Base-by-base conservation (phyloP, 805 yeast genomes). In the Sporopachydermia quercuum region DNA sequence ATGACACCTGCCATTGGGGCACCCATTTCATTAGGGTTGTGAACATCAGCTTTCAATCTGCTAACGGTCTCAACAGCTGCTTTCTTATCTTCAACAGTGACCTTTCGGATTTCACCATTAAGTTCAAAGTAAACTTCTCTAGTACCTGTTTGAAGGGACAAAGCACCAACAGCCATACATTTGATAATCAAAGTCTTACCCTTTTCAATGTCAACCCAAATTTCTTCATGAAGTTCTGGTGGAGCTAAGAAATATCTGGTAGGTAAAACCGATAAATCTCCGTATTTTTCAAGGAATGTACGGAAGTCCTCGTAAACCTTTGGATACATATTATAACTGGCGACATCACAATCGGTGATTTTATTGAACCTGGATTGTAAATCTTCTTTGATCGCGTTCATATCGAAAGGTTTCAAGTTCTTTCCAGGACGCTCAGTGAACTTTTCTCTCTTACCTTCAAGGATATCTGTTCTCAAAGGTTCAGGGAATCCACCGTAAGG, bases 401-500 rank as follows among this genome's bases (percentile, higher is more conserved):
- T 68, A 60, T 91, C 84, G 53, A 86, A 69, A 49, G 99, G 97
- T 41, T 76, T 72, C 57, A 91, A 68, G 53, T 76, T 76, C 57
- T 89, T 74, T 47, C 99, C 99, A 36, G 99, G 98, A 65, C 99
- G 78, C 49, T 69, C 65, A 45, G 76, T 74, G 62, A 91, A 74
- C 65, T 85, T 85, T 65, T 82, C 77, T 67, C 98, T 81, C 78
- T 86, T 86, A 60, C 87, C 93, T 54, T 77, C 76, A 55, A 91
- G 75, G 46, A 91, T 73, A 60, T 87, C 84, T 34, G 95, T 71
- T 66, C 99, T 78, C 62, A 91, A 70, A 34, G 99, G 98, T 66
- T 91, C 99, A 44, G 99, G 98, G 94, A 91, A 91, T 5, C 99
- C 99, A 50, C 98, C 99, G 58, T 84, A 85, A 55, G 99, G 99